Evolutionary conservation across 805 yeast genomes (phyloP), one percentile per base, ranked within the genome.

Genomic region (Naumovozyma castellii): DNA sequence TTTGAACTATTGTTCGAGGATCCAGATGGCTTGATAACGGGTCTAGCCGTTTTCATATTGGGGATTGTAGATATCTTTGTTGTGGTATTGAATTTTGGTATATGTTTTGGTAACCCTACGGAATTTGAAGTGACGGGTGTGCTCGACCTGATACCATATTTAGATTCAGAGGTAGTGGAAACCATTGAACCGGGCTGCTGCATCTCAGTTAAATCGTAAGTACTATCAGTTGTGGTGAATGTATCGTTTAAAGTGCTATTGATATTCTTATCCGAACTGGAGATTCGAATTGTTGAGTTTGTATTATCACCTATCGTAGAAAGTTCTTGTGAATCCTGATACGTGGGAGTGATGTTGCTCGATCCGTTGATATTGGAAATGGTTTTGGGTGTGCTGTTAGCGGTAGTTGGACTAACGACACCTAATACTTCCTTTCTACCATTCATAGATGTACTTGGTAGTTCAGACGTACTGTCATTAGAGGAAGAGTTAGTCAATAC

Each of bases 261-360:
- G 16, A 38, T 36, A 9, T 41, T 40, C 5, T 35, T 37, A 16
- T 44, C 51, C 4, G 41, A 27, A 13, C 39, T 47, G 0, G 56
- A 50, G n/a, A 45, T 51, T 27, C 51, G 40, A 25, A 53, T 50
- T 3, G 59, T 54, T 4, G 56, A 53, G 32, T 48, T 51, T 2
- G 59, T 50, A 32, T 51, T 49, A 37, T 54, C 57, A 2, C 52
- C 54, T 10, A 46, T 35, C 2, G 44, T 43, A 12, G 50, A 46
- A 14, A 44, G 42, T 18, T 49, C 51, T 17, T 38, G 43, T 14
- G 38, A 31, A n/a, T 41, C 47, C 8, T 12, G 18, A 12, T 22
- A 37, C 6, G 35, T 33, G 14, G 41, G 40, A 14, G 41, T 35
- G 6, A 40, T 30, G 13, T 31, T 44, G 10, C 9, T 22, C 19